Percentiles rank a stretch among this genome's conserved stretches.
These are phyloP conservation scores for Syzygium grande DNA, from an alignment of 345 rosid species.

Conservation along the genomic window DNA sequence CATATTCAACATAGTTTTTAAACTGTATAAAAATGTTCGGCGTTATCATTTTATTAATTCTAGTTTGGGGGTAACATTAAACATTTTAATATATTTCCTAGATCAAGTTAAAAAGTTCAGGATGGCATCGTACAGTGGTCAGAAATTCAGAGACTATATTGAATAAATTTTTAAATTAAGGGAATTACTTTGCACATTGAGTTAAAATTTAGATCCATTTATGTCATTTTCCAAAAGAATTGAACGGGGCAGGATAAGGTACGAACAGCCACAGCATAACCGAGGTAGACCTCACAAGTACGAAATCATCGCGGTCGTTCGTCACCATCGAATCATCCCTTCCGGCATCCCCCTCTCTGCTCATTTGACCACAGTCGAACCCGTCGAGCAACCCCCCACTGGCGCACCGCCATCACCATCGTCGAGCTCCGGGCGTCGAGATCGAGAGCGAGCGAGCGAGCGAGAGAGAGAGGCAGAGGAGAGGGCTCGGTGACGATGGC, in stretches of 20 bases:
- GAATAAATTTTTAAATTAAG: too few relatives aligned
- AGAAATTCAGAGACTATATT: too few relatives aligned
- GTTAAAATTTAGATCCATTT: too few relatives aligned
- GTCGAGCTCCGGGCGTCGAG: background rate
- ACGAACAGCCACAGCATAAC: background rate
- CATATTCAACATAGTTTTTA: too few relatives aligned
- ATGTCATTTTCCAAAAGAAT: background rate
- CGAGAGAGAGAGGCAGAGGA: background rate
- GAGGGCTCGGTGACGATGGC: slow-evolving; percentile 35
- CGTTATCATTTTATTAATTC: too few relatives aligned
- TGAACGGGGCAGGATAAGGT: background rate
- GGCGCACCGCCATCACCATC: background rate
- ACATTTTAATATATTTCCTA: too few relatives aligned
- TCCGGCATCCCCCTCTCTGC: background rate
- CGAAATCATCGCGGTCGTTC: background rate
- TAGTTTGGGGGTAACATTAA: too few relatives aligned
- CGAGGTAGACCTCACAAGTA: background rate
- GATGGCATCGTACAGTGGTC: fast-evolving
- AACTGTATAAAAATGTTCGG: too few relatives aligned
- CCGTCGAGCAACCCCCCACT: background rate
- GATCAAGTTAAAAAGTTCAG: too few relatives aligned
- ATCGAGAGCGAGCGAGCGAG: background rate
- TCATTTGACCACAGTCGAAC: background rate
- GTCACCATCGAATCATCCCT: background rate
- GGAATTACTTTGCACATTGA: too few relatives aligned